phyloP scores from a whole-genome alignment of 2,329 filamentous ascomycete genomes.

The Aspergillus udagawae region DNA sequence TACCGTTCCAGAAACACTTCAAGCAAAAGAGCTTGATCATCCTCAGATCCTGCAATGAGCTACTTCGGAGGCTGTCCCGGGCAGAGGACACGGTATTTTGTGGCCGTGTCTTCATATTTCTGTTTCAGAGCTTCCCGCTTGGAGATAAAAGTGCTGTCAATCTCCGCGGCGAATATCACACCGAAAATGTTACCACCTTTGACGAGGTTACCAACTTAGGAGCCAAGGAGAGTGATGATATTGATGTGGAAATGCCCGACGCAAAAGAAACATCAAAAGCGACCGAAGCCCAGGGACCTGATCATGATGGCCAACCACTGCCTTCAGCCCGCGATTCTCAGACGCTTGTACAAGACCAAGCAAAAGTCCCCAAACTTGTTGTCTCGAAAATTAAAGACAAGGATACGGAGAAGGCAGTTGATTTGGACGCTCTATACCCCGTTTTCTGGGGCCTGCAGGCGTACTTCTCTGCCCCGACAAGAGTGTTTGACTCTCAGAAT shows the following conservation, averaged over 20 bases:
- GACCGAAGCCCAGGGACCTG: constrained; percentile 29
- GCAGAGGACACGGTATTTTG: constrained; percentile 97
- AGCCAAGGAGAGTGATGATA: constrained; percentile 47
- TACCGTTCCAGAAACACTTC: constrained; percentile 56
- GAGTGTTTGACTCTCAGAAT: constrained; percentile 67
- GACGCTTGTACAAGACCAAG: constrained; percentile 7
- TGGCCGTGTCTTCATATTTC: constrained; percentile 94
- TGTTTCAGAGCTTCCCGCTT: constrained; percentile 95
- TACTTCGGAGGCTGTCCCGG: constrained; percentile 87
- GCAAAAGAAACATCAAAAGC: constrained; percentile 32
- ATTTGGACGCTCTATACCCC: constrained; percentile 74
- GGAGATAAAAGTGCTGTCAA: constrained; percentile 98
- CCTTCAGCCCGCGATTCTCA: constrained; percentile 13
- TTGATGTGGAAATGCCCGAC: constrained; percentile 61
- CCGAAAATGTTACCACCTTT: constrained; percentile 87
- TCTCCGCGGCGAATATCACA: constrained; percentile 88
- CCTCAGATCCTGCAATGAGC: constrained; percentile 89
- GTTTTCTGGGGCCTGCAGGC: constrained; percentile 92
- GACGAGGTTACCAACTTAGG: constrained; percentile 52
- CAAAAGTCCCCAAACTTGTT: constrained; percentile 23
- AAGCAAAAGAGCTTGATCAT: constrained; percentile 83
- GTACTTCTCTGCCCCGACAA: constrained; percentile 84
- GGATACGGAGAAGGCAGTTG: constrained; percentile 45
- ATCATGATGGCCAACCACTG: constrained; percentile 18
- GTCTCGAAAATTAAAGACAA: constrained; percentile 20